A percentile compares a stretch with the other conserved stretches of the same genome.
Evolutionary conservation across 331 rosid species (phyloP).

Genomic region (Erythrophleum ivorense): DNA sequence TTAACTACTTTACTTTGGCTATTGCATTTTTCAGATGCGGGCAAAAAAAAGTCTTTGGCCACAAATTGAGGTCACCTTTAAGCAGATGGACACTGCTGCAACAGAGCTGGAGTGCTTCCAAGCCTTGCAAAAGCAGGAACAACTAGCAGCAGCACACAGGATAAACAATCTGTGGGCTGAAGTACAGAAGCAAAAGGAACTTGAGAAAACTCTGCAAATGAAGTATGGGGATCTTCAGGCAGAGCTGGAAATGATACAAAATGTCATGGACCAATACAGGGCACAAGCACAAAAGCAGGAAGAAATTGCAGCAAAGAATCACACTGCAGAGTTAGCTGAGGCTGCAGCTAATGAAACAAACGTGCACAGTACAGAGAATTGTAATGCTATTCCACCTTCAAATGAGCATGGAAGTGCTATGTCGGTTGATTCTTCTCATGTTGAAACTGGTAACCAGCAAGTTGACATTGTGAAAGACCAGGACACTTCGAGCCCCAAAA

Average conservation of each 20-base stretch:
- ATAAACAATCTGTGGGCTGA: slow-evolving; percentile 73
- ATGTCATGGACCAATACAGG: slow-evolving; percentile 53
- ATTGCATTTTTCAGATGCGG: slow-evolving; percentile 59
- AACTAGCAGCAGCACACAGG: slow-evolving; percentile 73
- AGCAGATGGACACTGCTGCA: slow-evolving; percentile 81
- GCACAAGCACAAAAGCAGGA: slow-evolving; percentile 53
- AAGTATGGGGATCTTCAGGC: slow-evolving; percentile 64
- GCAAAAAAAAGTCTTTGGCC: slow-evolving; percentile 78
- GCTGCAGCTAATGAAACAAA: slow-evolving; percentile 40
- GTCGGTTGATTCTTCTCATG: slow-evolving; percentile 34
- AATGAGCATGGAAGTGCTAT: slow-evolving; percentile 43
- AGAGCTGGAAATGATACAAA: slow-evolving; percentile 60
- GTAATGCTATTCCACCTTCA: slow-evolving; percentile 15
- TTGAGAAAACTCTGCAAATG: slow-evolving; percentile 71
- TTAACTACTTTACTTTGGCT: slow-evolving; percentile 5
- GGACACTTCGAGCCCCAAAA: slow-evolving; percentile 28
- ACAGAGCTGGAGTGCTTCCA: slow-evolving; percentile 85
- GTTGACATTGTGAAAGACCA: slow-evolving; percentile 33
- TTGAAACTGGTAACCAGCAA: slow-evolving; percentile 48
- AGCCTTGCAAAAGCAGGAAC: slow-evolving; percentile 85
- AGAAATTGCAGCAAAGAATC: slow-evolving; percentile 56
- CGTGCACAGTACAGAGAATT: slow-evolving; percentile 39
- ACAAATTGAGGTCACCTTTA: slow-evolving; percentile 80
- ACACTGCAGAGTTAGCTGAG: slow-evolving; percentile 46
- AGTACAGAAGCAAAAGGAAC: slow-evolving; percentile 87